Percentiles rank a stretch among this genome's conserved stretches.
phyloP scores from a whole-genome alignment of 2,329 filamentous ascomycete species.

The Amauroascus verrucosus region DNA sequence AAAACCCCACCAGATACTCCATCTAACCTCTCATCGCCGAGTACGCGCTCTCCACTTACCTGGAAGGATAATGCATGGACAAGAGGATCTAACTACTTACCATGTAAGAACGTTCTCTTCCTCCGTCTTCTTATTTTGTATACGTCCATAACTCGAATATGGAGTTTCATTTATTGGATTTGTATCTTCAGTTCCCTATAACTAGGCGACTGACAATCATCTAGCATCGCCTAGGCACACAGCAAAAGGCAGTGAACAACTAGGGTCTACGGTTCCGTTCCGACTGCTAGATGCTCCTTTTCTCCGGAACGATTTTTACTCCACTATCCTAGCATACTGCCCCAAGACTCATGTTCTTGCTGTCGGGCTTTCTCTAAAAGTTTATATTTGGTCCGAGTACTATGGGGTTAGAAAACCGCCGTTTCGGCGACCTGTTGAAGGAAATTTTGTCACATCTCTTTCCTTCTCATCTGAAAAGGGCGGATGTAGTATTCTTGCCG shows the following conservation, averaged over 20 bases:
- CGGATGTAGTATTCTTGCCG: constrained; percentile 68
- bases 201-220: not conserved
- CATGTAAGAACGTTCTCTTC: not conserved
- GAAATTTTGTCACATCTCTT: constrained; percentile 66
- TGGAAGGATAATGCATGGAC: constrained; percentile 33
- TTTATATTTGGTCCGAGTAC: constrained; percentile 83
- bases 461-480: constrained; percentile 77
- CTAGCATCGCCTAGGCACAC: not conserved
- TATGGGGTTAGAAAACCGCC: constrained; percentile 54
- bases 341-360: constrained; percentile 63
- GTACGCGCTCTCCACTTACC: constrained; percentile 25
- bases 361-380: constrained; percentile 65
- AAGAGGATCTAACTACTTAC: not conserved
- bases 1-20: constrained; percentile 14
- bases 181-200: not conserved
- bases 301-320: constrained; percentile 93
- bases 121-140: not conserved
- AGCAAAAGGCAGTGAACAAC: constrained; percentile 11
- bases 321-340: constrained; percentile 80
- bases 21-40: constrained; percentile 21
- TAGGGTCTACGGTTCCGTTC: constrained; percentile 64
- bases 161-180: not conserved
- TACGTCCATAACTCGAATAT: not conserved
- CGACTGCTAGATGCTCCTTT: constrained; percentile 81
- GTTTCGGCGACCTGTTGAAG: constrained; percentile 40